A percentile compares a stretch with the other conserved stretches of the same genome.
phyloP scores from a whole-genome alignment of 805 yeast genomes.

The Candida chilensis region DNA sequence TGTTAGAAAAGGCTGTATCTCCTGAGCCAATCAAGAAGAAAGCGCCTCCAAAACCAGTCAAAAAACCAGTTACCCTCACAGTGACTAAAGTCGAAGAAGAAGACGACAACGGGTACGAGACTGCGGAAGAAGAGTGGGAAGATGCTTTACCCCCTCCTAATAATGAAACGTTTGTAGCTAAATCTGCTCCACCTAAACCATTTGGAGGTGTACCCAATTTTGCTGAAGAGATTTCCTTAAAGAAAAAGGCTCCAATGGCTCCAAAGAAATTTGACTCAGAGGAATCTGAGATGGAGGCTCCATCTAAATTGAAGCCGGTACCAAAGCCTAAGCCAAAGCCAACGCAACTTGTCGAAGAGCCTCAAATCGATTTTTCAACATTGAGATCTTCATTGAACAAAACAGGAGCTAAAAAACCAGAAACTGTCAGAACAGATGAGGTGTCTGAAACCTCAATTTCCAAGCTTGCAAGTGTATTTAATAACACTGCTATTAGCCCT shows the following conservation, averaged over 20 bases:
- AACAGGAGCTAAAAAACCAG: background rate
- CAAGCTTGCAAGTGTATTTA: background rate
- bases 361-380: constrained; percentile 1
- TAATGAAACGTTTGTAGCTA: constrained; percentile 4
- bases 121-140: background rate
- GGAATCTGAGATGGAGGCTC: too few species aligned
- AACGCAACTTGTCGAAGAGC: background rate
- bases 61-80: constrained; percentile 9
- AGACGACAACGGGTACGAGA: background rate
- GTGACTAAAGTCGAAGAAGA: background rate
- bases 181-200: constrained; percentile 1
- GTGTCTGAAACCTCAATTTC: background rate
- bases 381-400: background rate
- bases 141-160: constrained; percentile 16
- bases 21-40: constrained; percentile 10
- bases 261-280: too few species aligned
- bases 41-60: constrained; percentile 26
- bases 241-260: constrained; percentile 2
- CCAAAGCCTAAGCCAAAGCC: constrained; percentile 6
- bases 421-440: constrained; percentile 1
- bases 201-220: constrained; percentile 10
- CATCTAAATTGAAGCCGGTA: constrained; percentile 1
- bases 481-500: constrained; percentile 1
- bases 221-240: constrained; percentile 16
- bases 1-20: too few species aligned